Conservation (phyloP, 169 alveolate genomes). For the Plasmodium billcollinsi region DNA sequence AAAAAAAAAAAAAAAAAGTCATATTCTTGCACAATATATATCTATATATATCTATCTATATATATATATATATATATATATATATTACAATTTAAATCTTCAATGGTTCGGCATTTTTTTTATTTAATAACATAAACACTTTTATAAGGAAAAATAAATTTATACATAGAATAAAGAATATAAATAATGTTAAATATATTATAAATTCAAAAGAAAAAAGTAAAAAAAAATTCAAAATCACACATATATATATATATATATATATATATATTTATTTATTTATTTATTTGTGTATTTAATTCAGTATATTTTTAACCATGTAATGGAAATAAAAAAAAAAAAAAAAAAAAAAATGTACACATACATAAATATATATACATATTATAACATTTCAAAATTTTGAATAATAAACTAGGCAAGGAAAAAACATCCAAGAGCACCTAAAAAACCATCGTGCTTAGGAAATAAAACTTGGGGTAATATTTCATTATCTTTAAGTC, state of each 20-base stretch:
- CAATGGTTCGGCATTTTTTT: too few species aligned
- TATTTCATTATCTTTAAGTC: not conserved
- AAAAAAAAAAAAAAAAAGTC: too few species aligned
- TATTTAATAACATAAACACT: too few species aligned
- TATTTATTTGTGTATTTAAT: constrained; percentile 1
- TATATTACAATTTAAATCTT: too few species aligned
- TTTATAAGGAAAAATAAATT: too few species aligned
- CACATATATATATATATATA: not conserved
- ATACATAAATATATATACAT: not conserved
- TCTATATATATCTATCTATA: too few species aligned
- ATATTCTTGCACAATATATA: too few species aligned
- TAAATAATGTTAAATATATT: too few species aligned
- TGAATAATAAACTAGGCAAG: constrained; percentile 34
- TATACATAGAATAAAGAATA: too few species aligned
- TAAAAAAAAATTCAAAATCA: not conserved
- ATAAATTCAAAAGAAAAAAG: not conserved
- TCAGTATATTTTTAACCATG: constrained; percentile 1
- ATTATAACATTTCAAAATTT: not conserved
- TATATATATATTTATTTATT: not conserved
- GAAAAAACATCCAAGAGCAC: constrained; percentile 93
- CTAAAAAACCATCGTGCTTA: constrained; percentile 91
- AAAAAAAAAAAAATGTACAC: not conserved
- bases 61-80: too few species aligned
- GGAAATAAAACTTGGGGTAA: constrained; percentile 83
- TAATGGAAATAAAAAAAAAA: constrained; percentile 20